Percentiles rank a stretch among this genome's conserved stretches.
phyloP scores from a whole-genome alignment of 2,329 filamentous ascomycete species.

The Zelopaecilomyces penicillatus region DNA sequence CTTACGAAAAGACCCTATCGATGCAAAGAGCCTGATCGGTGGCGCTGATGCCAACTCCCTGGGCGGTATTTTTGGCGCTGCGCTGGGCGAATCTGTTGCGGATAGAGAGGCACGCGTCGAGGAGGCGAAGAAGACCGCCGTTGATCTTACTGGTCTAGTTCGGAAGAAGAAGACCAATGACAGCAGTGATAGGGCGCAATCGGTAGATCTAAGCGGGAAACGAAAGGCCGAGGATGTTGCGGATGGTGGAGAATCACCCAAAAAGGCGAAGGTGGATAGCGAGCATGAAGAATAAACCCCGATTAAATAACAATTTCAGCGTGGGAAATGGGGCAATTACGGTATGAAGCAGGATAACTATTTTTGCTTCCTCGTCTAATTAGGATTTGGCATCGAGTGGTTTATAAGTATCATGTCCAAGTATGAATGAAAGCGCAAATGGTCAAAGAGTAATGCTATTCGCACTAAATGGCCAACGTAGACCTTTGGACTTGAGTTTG shows the following conservation, averaged over 20 bases:
- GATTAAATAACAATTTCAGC: too few relatives aligned
- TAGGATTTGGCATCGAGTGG: too few relatives aligned
- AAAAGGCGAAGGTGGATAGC: constrained; percentile 29
- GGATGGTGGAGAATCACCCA: constrained; percentile 20
- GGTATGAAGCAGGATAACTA: too few relatives aligned
- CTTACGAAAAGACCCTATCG: constrained; percentile 50
- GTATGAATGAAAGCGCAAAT: too few relatives aligned
- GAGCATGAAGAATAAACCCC: too few relatives aligned
- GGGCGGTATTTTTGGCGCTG: constrained; percentile 54
- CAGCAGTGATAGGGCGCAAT: constrained; percentile 13
- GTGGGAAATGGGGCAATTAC: too few relatives aligned
- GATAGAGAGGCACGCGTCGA: constrained; percentile 57
- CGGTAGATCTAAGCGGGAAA: constrained; percentile 38
- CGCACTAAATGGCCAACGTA: too few relatives aligned
- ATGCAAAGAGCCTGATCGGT: constrained; percentile 29
- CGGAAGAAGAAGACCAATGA: constrained; percentile 56
- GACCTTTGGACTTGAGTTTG: too few relatives aligned
- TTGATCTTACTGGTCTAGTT: constrained; percentile 65
- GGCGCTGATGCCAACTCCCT: constrained; percentile 33
- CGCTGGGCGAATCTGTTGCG: constrained; percentile 52
- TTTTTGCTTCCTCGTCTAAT: too few relatives aligned
- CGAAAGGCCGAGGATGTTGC: constrained; percentile 24
- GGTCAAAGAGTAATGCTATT: too few relatives aligned
- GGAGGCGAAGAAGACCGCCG: constrained; percentile 66
- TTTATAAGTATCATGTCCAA: too few relatives aligned